phyloP scores from a whole-genome alignment of 257 asterid genomes.

The Phtheirospermum japonicum region DNA sequence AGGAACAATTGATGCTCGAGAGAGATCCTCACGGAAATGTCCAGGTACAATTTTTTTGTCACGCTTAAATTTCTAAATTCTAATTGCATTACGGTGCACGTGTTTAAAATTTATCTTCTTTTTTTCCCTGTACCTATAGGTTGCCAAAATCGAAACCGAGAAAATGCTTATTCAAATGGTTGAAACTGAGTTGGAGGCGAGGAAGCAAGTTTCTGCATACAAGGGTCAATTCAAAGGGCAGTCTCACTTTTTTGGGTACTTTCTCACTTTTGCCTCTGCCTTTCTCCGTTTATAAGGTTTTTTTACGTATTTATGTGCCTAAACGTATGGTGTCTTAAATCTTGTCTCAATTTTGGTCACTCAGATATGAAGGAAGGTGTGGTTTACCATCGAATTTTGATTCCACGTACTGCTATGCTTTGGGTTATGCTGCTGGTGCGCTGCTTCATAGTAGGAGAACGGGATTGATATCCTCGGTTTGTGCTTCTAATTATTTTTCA shows the following conservation, averaged over 20 bases:
- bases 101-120: too few relatives aligned
- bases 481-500: constrained; percentile 15
- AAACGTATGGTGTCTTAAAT: constrained; percentile 3
- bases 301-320: background rate
- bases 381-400: constrained; percentile 96
- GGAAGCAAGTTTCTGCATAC: constrained; percentile 63
- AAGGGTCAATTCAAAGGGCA: constrained; percentile 80
- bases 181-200: constrained; percentile 79
- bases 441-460: constrained; percentile 82
- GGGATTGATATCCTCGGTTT: constrained; percentile 69
- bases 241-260: constrained; percentile 93
- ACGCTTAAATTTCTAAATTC: constrained; percentile 1
- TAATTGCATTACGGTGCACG: too few relatives aligned
- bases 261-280: constrained; percentile 20
- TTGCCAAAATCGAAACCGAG: constrained; percentile 87
- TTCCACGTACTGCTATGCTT: constrained; percentile 73
- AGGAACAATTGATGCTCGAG: constrained; percentile 94
- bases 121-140: constrained; percentile 41
- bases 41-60: constrained; percentile 46
- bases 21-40: constrained; percentile 99
- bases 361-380: constrained; percentile 93
- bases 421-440: constrained; percentile 78
- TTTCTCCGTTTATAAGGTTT: constrained; percentile 4
- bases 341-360: constrained; percentile 22
- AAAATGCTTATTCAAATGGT: constrained; percentile 99